Evolutionary conservation across 1,139 yeast genomes (phyloP), one percentile per base, ranked within the genome.

Genomic region (Scheffersomyces parashehatae): DNA sequence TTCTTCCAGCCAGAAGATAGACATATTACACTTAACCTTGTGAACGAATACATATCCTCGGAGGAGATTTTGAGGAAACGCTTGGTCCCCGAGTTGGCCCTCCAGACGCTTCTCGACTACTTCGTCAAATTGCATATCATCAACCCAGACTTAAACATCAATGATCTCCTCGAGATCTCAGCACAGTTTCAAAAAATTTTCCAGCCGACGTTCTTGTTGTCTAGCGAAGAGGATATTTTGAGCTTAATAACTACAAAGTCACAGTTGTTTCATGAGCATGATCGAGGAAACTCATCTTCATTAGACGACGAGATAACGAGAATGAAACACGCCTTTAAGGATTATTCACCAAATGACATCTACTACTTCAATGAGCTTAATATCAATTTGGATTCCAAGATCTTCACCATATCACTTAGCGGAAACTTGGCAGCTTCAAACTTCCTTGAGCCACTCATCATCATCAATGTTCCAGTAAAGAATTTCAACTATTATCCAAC

Each of bases 301-400:
- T 13, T 32, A 10, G 38, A 41, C 2, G 42, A 36, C 2, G 52
- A 48, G 29, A 28, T 43, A 15, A 26, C 9, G 2, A 30, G 48
- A 8, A 42, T 51, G 13, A 29, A 34, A 5, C 15, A 24, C 2
- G 11, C 35, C 3, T 26, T 29, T 8, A n/a, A 29, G 11, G 15
- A 32, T 4, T 48, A 43, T 33, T 28, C 50, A 4, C 34, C 45
- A 8, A 37, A 40, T 12, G 37, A 47, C 36, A 40, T 44, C 6
- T 53, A 45, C 35, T 51, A 40, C 47, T 53, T 59, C 29, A 50
- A 49, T 36, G 62, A 59, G 35, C 37, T 58, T 33, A 48, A 52
- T 24, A 42, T 59, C 14, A 41, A 47, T 20, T 26, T 44, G 5
- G 53, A 50, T 8, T 42, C 43, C 14, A 31, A 39, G 10, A 36